Conservation (phyloP, 352 stramenopile genomes). For the Globisporangium cystogenes region DNA sequence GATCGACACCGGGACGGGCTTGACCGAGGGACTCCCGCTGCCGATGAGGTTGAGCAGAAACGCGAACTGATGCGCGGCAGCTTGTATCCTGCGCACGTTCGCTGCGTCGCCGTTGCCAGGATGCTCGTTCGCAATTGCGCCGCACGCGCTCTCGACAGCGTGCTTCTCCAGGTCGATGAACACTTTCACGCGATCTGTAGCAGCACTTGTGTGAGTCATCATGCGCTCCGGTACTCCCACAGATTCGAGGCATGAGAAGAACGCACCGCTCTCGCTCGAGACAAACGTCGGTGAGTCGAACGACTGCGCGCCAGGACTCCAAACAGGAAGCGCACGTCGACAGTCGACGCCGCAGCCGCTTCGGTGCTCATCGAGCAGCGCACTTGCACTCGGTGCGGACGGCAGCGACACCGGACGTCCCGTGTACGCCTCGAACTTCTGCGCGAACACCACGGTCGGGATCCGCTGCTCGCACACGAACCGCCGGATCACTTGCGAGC, state of each 20-base stretch:
- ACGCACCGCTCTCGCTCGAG: background rate
- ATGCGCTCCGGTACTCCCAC: background rate
- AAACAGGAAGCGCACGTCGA: background rate
- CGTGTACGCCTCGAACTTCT: constrained; percentile 6
- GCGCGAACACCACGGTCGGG: background rate
- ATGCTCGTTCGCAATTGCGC: constrained; percentile 5
- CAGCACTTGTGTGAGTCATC: background rate
- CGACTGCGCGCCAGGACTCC: constrained; percentile 7
- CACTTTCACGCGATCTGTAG: constrained; percentile 23
- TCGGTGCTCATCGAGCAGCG: background rate
- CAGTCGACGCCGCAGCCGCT: background rate
- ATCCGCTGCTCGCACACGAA: constrained; percentile 5
- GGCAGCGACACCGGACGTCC: background rate
- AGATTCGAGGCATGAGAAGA: background rate
- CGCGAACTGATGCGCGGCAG: background rate
- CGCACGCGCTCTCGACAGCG: constrained; percentile 20
- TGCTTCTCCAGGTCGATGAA: constrained; percentile 38
- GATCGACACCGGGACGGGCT: background rate
- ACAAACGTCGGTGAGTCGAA: constrained; percentile 2
- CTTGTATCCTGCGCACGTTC: background rate
- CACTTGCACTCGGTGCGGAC: background rate
- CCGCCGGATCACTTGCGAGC: background rate
- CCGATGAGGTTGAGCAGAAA: constrained; percentile 7
- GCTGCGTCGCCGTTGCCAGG: background rate
- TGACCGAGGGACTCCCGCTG: background rate